Evolutionary conservation across 2,329 filamentous ascomycete species (phyloP).

Genomic region (Penicillium sp.): DNA sequence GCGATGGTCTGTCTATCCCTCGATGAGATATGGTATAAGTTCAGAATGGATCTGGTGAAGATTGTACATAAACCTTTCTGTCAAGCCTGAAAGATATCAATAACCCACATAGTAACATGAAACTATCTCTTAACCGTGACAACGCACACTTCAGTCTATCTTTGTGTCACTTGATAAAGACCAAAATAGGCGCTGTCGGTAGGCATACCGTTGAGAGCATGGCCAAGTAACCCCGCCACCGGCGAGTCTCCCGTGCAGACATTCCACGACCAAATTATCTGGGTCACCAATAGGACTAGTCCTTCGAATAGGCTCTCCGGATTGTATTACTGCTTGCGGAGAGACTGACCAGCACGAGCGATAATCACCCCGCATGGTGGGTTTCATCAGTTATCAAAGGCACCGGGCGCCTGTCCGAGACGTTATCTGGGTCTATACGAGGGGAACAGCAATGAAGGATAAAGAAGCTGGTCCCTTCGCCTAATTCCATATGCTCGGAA

Average conservation of each 20-base stretch:
- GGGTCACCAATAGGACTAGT: constrained; percentile 1
- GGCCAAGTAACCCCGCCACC: constrained; percentile 7
- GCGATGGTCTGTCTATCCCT: no score
- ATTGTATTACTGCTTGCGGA: background rate
- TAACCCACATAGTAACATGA: background rate
- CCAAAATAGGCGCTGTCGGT: background rate
- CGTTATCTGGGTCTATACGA: background rate
- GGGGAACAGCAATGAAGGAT: background rate
- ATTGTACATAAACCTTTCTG: background rate
- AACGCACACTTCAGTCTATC: background rate
- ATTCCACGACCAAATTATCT: background rate
- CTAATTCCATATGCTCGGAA: background rate
- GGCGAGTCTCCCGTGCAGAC: constrained; percentile 7
- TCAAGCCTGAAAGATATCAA: background rate
- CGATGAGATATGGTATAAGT: background rate
- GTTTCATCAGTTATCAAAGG: background rate
- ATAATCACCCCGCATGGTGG: constrained; percentile 2
- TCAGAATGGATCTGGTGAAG: background rate
- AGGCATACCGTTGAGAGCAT: constrained; percentile 3
- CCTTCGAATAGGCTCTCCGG: background rate
- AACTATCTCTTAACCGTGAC: background rate
- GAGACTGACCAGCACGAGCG: background rate
- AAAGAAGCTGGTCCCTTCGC: constrained; percentile 3
- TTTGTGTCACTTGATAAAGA: background rate
- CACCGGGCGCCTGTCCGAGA: constrained; percentile 8